phyloP scores from a whole-genome alignment of 2,329 filamentous ascomycete genomes.

The Chalara sp. region DNA sequence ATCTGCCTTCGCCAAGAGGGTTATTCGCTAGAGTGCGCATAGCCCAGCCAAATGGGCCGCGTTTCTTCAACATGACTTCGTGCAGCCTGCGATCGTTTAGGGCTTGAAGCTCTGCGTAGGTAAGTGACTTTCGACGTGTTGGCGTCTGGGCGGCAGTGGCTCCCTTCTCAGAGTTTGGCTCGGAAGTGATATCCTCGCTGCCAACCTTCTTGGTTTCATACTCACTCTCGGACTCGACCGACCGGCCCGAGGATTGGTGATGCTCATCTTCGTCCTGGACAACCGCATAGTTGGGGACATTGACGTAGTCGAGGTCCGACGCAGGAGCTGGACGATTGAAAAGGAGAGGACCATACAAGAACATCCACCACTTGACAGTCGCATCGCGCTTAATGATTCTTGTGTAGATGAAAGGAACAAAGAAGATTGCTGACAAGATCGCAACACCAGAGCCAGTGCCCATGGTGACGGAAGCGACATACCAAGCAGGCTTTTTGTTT shows the following conservation, averaged over 20 bases:
- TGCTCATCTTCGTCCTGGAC: slow-evolving; percentile 57
- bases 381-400: slow-evolving; percentile 64
- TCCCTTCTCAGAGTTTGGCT: neutral
- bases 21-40: slow-evolving; percentile 72
- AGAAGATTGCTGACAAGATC: slow-evolving; percentile 59
- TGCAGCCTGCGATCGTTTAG: slow-evolving; percentile 52
- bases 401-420: slow-evolving; percentile 63
- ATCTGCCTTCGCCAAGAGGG: slow-evolving; percentile 62
- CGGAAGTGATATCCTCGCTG: neutral
- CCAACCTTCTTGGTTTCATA: slow-evolving; percentile 18
- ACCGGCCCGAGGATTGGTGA: slow-evolving; percentile 23
- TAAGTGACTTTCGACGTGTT: slow-evolving; percentile 42
- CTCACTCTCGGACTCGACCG: slow-evolving; percentile 23
- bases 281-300: slow-evolving; percentile 71
- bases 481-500: slow-evolving; percentile 60
- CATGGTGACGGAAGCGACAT: slow-evolving; percentile 59
- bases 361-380: slow-evolving; percentile 55
- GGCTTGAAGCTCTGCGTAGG: slow-evolving; percentile 56
- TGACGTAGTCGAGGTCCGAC: slow-evolving; percentile 42
- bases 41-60: slow-evolving; percentile 72
- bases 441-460: slow-evolving; percentile 55
- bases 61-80: slow-evolving; percentile 53
- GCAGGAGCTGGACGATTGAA: slow-evolving; percentile 50
- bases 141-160: slow-evolving; percentile 26
- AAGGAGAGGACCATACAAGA: slow-evolving; percentile 57